These are phyloP conservation scores for Candida awuae DNA, from an alignment of 805 yeast genomes.

Conservation along the genomic window DNA sequence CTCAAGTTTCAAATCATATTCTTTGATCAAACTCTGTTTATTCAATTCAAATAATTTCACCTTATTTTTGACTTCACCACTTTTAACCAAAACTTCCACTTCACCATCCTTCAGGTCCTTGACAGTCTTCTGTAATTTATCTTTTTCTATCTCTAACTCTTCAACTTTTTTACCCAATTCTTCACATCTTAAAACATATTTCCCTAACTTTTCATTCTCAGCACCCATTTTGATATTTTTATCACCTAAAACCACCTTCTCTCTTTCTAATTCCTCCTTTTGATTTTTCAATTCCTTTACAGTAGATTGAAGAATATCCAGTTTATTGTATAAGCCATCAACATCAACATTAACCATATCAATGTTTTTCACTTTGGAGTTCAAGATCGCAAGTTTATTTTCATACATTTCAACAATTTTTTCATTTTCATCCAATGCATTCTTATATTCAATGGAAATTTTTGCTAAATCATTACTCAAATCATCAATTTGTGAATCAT, in stretches of 20 bases:
- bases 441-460: slow-evolving; percentile 29
- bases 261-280: slow-evolving; percentile 1
- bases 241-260: slow-evolving; percentile 1
- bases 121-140: slow-evolving; percentile 13
- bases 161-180: slow-evolving; percentile 16
- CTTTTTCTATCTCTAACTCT: slow-evolving; percentile 9
- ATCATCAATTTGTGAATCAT: slow-evolving; percentile 17
- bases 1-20: slow-evolving; percentile 17
- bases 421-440: slow-evolving; percentile 20
- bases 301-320: slow-evolving; percentile 1
- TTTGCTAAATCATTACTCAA: slow-evolving; percentile 34
- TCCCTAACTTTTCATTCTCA: neutral
- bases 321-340: slow-evolving; percentile 1
- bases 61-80: slow-evolving; percentile 6
- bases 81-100: slow-evolving; percentile 16
- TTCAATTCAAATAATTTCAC: neutral
- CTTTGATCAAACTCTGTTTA: slow-evolving; percentile 7
- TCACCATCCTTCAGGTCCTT: slow-evolving; percentile 15
- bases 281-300: slow-evolving; percentile 2
- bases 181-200: slow-evolving; percentile 1
- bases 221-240: slow-evolving; percentile 1
- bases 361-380: neutral
- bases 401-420: slow-evolving; percentile 4
- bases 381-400: slow-evolving; percentile 10
- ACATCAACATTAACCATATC: neutral